Evolutionary conservation across 768 basidiomycete species (phyloP), one percentile per base, ranked within the genome.

Genomic region (Chalciporus chontae): DNA sequence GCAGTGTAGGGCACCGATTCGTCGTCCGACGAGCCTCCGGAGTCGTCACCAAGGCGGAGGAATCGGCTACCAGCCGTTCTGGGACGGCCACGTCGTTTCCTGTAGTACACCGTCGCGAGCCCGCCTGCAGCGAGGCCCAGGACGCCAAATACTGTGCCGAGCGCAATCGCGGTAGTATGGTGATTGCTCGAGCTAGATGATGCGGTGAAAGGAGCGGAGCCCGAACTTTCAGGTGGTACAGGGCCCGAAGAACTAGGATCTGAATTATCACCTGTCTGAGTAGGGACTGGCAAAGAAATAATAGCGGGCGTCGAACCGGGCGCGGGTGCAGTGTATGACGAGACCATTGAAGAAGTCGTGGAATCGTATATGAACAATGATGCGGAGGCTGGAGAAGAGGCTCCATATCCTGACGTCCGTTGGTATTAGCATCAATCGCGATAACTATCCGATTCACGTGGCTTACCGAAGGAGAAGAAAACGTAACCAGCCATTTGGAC

Each of bases 401-500:
- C 39, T 19, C 66, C 61, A 43, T 69, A 67, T 17, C 66, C 68
- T 67, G n/a, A 21, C 15, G 37, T 18, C 26, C 15, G 10, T 9
- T 18, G 40, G 78, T 79, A 42, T 61, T 46, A 58, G 34, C 17
- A 26, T 19, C 3, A 26, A 40, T 38, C 9, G 4, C 38, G 8
- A 13, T 27, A 13, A 51, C 19, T 23, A 43, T 42, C 39, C 8
- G 15, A n/a, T 38, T 34, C 26, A 24, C 18, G 45, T 42, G 19
- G 69, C 85, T 56, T 57, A 90, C 90, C 90, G 60, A 85, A 88
- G 29, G 84, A 86, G 64, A 93, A 87, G 9, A 94, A 63, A 18
- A 91, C 82, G 47, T 79, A 73, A 27, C 73, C 70, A 11, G 81
- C 84, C 27, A 77, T 72, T 31, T 73, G 72, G 4, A 85, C 72